A percentile compares a stretch with the other conserved stretches of the same genome.
These are phyloP conservation scores for Clarireedia paspali DNA, from an alignment of 2,329 filamentous ascomycete genomes.

Conservation along the genomic window DNA sequence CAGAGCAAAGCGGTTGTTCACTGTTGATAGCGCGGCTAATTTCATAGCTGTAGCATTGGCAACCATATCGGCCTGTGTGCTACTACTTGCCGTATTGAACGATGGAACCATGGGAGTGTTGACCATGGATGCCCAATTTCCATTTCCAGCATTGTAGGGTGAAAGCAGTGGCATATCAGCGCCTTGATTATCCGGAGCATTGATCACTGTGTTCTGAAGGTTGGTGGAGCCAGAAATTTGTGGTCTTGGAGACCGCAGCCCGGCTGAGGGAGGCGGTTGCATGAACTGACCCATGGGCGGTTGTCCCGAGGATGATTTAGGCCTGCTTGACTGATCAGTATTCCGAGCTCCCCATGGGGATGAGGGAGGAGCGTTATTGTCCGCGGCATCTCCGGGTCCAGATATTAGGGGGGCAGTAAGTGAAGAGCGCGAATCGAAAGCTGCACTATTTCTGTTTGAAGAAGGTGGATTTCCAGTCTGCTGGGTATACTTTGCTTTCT, in stretches of 20 bases:
- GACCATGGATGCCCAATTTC: conserved; percentile 97
- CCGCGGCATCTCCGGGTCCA: conserved; percentile 54
- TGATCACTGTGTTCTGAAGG: conserved; percentile 78
- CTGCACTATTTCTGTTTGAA: conserved; percentile 86
- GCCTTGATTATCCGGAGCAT: conserved; percentile 58
- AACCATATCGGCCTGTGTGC: conserved; percentile 85
- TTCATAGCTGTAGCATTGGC: conserved; percentile 99
- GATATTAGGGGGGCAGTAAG: conserved; percentile 70
- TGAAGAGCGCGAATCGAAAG: conserved; percentile 66
- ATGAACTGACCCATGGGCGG: conserved; percentile 90
- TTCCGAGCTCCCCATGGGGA: conserved; percentile 69
- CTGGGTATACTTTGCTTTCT: conserved; percentile 96
- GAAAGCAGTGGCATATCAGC: conserved; percentile 79
- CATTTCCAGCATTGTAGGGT: conserved; percentile 70
- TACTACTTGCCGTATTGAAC: conserved; percentile 54
- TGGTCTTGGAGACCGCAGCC: conserved; percentile 67
- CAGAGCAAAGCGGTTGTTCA: conserved; percentile 95
- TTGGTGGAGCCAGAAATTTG: conserved; percentile 58
- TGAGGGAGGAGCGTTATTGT: conserved; percentile 54
- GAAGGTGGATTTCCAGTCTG: conserved; percentile 84
- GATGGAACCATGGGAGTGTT: conserved; percentile 93
- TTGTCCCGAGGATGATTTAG: conserved; percentile 74
- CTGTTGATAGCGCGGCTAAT: conserved; percentile 88
- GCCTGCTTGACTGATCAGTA: conserved; percentile 47
- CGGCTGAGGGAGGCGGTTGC: conserved; percentile 68